phyloP scores from a whole-genome alignment of 129 eudicot species.

The Flaveria ramosissima region DNA sequence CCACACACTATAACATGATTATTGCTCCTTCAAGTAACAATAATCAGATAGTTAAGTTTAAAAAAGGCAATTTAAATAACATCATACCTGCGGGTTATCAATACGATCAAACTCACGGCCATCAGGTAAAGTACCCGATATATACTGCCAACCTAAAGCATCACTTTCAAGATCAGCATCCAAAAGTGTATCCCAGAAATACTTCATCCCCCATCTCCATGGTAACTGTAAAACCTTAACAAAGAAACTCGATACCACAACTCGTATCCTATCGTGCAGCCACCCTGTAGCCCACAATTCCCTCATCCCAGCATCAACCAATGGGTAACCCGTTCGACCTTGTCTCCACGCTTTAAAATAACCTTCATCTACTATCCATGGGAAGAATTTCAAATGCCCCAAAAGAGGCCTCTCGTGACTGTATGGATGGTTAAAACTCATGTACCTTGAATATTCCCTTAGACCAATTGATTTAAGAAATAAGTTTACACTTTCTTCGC shows the following conservation, averaged over 20 bases:
- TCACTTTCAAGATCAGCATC: slow-evolving; percentile 97
- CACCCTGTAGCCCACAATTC: slow-evolving; percentile 92
- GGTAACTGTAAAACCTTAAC: slow-evolving; percentile 88
- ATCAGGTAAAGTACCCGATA: slow-evolving; percentile 83
- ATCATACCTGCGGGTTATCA: slow-evolving; percentile 76
- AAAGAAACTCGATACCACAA: slow-evolving; percentile 85
- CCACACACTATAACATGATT: not conserved
- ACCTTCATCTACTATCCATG: slow-evolving; percentile 76
- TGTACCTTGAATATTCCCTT: slow-evolving; percentile 78
- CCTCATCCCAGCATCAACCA: slow-evolving; percentile 98
- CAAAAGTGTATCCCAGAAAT: slow-evolving; percentile 89
- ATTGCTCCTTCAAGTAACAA: too few species aligned
- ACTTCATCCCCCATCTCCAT: slow-evolving; percentile 98
- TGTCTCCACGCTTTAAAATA: slow-evolving; percentile 91
- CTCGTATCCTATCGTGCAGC: slow-evolving; percentile 84
- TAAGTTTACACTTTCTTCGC: slow-evolving; percentile 79
- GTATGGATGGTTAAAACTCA: slow-evolving; percentile 82
- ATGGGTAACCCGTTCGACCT: slow-evolving; percentile 90
- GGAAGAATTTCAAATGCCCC: slow-evolving; percentile 74
- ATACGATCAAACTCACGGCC: slow-evolving; percentile 77
- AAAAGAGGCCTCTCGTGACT: slow-evolving; percentile 84
- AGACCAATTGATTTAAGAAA: slow-evolving; percentile 84
- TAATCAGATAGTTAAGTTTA: too few species aligned
- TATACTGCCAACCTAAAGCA: slow-evolving; percentile 94
- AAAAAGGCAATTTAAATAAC: not conserved